phyloP scores from a whole-genome alignment of 805 yeast species.

The Wickerhamiella kazuoi region DNA sequence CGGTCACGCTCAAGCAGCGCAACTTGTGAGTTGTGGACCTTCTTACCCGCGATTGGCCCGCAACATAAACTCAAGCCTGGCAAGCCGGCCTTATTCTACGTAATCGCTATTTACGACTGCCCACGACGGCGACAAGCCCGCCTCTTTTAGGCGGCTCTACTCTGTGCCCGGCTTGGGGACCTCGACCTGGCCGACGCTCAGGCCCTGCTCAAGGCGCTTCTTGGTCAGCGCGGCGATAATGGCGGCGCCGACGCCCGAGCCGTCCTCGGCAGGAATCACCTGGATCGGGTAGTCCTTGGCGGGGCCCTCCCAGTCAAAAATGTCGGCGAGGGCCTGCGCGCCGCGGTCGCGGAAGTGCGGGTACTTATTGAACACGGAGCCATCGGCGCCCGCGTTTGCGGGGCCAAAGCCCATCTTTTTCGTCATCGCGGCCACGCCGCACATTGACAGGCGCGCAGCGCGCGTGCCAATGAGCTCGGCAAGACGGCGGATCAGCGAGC shows the following conservation, averaged over 20 bases:
- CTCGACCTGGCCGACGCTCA: slow-evolving; percentile 18
- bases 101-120: too few species aligned
- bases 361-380: slow-evolving; percentile 86
- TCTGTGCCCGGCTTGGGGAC: neutral
- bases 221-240: slow-evolving; percentile 89
- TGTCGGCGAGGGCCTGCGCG: slow-evolving; percentile 72
- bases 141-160: too few species aligned
- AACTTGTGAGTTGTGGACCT: too few species aligned
- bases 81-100: too few species aligned
- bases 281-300: slow-evolving; percentile 57
- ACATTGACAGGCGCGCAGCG: slow-evolving; percentile 78
- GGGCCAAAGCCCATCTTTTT: slow-evolving; percentile 56
- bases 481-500: slow-evolving; percentile 62
- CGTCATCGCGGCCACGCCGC: slow-evolving; percentile 91
- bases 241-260: slow-evolving; percentile 98
- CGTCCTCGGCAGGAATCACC: slow-evolving; percentile 90
- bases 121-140: too few species aligned
- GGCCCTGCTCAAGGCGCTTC: slow-evolving; percentile 52
- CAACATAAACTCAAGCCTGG: too few species aligned
- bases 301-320: slow-evolving; percentile 56
- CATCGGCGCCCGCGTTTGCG: slow-evolving; percentile 89
- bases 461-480: slow-evolving; percentile 83
- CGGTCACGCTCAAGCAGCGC: neutral
- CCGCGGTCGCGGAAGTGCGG: slow-evolving; percentile 85
- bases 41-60: too few species aligned